Percentiles rank a stretch among this genome's conserved stretches.
phyloP scores from a whole-genome alignment of 2,329 filamentous ascomycete species.

The Westerdykella ornata region DNA sequence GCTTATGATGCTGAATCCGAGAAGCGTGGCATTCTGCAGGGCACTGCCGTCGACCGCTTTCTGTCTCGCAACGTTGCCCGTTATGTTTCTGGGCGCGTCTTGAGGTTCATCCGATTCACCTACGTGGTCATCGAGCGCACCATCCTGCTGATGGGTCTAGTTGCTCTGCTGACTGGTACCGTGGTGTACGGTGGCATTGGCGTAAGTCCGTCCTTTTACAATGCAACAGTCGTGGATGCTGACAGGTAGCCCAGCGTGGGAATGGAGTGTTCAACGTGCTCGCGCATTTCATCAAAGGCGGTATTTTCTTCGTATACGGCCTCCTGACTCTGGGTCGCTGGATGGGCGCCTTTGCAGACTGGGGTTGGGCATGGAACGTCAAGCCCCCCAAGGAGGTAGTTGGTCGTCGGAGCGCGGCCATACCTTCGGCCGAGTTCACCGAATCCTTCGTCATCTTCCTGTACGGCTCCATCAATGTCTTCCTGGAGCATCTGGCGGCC shows the following conservation, averaged over 20 bases:
- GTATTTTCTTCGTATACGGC: constrained; percentile 91
- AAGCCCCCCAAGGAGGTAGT: constrained; percentile 56
- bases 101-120: constrained; percentile 52
- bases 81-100: constrained; percentile 49
- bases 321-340: constrained; percentile 80
- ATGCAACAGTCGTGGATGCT: constrained; percentile 3
- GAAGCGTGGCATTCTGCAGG: constrained; percentile 43
- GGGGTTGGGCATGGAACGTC: constrained; percentile 94
- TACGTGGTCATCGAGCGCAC: constrained; percentile 69
- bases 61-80: constrained; percentile 50
- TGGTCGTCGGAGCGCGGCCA: constrained; percentile 54
- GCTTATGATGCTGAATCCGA: constrained; percentile 44
- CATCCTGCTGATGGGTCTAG: constrained; percentile 71
- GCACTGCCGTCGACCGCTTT: constrained; percentile 45
- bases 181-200: constrained; percentile 78
- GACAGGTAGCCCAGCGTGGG: constrained; percentile 50
- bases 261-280: constrained; percentile 70
- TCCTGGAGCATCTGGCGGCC: constrained; percentile 77
- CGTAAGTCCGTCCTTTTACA: constrained; percentile 49
- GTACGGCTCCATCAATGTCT: constrained; percentile 85
- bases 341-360: constrained; percentile 81
- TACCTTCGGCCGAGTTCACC: constrained; percentile 77
- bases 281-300: constrained; percentile 90
- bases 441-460: constrained; percentile 86
- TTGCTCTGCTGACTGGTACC: constrained; percentile 64